A percentile compares a stretch with the other conserved stretches of the same genome.
Evolutionary conservation across 352 stramenopile species (phyloP).

Genomic region (Phytophthora boehmeriae): DNA sequence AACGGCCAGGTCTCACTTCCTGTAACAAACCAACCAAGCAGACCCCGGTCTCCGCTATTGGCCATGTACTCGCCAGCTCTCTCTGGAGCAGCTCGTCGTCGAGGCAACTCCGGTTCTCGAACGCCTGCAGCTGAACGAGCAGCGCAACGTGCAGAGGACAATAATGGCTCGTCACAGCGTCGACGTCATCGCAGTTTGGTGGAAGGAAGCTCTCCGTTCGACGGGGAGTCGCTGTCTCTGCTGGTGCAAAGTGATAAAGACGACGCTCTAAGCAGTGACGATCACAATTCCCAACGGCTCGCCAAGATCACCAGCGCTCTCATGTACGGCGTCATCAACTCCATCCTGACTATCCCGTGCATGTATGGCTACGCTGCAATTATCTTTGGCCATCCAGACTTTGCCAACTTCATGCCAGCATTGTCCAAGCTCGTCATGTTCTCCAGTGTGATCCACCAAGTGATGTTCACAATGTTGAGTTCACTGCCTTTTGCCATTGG

Average conservation of each 20-base stretch:
- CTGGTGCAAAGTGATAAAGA: conserved; percentile 24
- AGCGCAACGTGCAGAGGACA: conserved; percentile 25
- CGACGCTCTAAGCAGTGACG: neutral
- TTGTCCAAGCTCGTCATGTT: conserved; percentile 97
- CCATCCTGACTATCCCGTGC: conserved; percentile 93
- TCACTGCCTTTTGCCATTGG: conserved; percentile 97
- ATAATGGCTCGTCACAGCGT: conserved; percentile 16
- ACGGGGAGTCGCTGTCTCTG: conserved; percentile 39
- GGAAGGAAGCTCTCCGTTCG: conserved; percentile 26
- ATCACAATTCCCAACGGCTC: conserved; percentile 7
- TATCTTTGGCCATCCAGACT: conserved; percentile 94
- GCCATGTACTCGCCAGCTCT: conserved; percentile 71
- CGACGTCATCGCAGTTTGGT: conserved; percentile 47
- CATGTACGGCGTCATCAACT: conserved; percentile 93
- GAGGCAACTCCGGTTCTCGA: conserved; percentile 40
- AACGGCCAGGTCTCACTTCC: conserved; percentile 11
- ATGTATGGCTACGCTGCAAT: conserved; percentile 96
- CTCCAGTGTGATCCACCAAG: conserved; percentile 95
- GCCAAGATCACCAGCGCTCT: conserved; percentile 68
- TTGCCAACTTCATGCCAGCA: conserved; percentile 86
- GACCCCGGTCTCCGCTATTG: too few species aligned
- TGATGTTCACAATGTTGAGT: conserved; percentile 90
- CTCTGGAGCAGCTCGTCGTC: conserved; percentile 56
- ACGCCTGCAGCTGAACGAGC: conserved; percentile 21
- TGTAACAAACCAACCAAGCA: neutral